These are phyloP conservation scores for Candida tunisiensis DNA, from an alignment of 1,139 yeast species.

Conservation along the genomic window DNA sequence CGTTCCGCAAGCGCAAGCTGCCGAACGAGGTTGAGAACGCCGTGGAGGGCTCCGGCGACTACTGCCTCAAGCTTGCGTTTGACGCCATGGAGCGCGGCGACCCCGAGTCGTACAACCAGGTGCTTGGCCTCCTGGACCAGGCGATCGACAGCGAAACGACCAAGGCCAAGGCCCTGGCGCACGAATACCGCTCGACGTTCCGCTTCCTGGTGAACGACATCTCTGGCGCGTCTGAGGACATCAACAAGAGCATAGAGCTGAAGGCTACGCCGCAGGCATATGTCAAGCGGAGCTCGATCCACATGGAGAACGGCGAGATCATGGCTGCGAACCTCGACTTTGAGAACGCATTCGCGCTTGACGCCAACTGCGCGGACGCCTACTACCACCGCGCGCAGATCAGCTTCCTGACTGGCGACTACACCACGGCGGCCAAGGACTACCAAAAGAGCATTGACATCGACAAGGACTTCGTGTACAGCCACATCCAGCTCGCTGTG, in stretches of 20 bases:
- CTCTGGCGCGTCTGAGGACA: constrained; percentile 37
- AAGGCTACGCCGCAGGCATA: constrained; percentile 63
- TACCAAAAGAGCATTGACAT: constrained; percentile 62
- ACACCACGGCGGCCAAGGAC: constrained; percentile 53
- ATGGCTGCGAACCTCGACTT: constrained; percentile 54
- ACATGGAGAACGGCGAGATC: constrained; percentile 55
- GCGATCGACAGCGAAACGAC: constrained; percentile 30
- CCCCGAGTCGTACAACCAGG: constrained; percentile 54
- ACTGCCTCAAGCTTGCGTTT: constrained; percentile 52
- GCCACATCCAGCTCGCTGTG: constrained; percentile 89
- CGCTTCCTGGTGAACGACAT: constrained; percentile 69
- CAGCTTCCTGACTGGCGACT: constrained; percentile 63
- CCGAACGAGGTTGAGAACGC: constrained; percentile 27
- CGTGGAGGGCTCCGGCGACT: constrained; percentile 40
- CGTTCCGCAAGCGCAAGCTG: constrained; percentile 28
- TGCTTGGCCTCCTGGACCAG: constrained; percentile 50
- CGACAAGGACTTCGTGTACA: constrained; percentile 64
- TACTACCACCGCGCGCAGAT: constrained; percentile 94
- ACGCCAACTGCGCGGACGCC: constrained; percentile 63
- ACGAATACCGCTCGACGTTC: constrained; percentile 72
- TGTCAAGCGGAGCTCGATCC: constrained; percentile 68
- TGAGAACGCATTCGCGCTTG: constrained; percentile 50
- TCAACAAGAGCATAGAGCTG: constrained; percentile 47
- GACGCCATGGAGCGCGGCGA: constrained; percentile 46
- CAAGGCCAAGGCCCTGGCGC: constrained; percentile 41